phyloP scores from a whole-genome alignment of 352 stramenopile genomes.

The Globisporangium echinulatum region DNA sequence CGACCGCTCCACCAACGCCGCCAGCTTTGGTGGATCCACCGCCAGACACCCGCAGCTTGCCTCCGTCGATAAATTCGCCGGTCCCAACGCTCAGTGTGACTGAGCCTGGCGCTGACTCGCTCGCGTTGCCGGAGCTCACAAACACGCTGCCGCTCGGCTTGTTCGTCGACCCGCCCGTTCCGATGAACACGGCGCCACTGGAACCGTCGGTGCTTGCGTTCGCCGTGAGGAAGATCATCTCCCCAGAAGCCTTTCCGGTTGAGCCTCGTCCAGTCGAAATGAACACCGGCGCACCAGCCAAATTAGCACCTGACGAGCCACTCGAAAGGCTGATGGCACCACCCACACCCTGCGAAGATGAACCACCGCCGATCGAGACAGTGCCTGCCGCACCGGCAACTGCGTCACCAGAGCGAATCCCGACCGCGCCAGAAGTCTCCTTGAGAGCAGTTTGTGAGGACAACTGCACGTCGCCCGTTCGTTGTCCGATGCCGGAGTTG shows the following conservation, averaged over 20 bases:
- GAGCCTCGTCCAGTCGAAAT: conserved; percentile 33
- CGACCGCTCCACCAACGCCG: conserved; percentile 19
- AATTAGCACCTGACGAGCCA: conserved; percentile 28
- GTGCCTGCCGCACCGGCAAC: conserved; percentile 18
- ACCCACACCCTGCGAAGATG: conserved; percentile 23
- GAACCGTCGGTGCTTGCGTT: conserved; percentile 25
- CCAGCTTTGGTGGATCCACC: conserved; percentile 25
- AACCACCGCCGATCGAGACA: conserved; percentile 27
- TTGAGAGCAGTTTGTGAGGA: conserved; percentile 19
- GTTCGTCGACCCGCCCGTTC: conserved; percentile 35
- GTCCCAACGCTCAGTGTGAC: conserved; percentile 33
- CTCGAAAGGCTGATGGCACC: conserved; percentile 26
- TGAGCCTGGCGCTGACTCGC: conserved; percentile 26
- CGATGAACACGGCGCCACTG: conserved; percentile 46
- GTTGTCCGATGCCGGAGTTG: conserved; percentile 11
- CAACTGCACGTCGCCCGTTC: conserved; percentile 20
- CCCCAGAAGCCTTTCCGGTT: conserved; percentile 33
- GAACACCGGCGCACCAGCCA: conserved; percentile 35
- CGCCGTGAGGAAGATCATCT: conserved; percentile 30
- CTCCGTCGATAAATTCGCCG: conserved; percentile 19
- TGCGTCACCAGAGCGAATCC: conserved; percentile 33
- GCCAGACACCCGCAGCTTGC: conserved; percentile 22
- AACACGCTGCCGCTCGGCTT: conserved; percentile 33
- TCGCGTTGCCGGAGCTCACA: conserved; percentile 35
- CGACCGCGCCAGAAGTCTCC: conserved; percentile 30